A percentile compares a stretch with the other conserved stretches of the same genome.
phyloP scores from a whole-genome alignment of 768 basidiomycete species.

The Lentinula sp. region DNA sequence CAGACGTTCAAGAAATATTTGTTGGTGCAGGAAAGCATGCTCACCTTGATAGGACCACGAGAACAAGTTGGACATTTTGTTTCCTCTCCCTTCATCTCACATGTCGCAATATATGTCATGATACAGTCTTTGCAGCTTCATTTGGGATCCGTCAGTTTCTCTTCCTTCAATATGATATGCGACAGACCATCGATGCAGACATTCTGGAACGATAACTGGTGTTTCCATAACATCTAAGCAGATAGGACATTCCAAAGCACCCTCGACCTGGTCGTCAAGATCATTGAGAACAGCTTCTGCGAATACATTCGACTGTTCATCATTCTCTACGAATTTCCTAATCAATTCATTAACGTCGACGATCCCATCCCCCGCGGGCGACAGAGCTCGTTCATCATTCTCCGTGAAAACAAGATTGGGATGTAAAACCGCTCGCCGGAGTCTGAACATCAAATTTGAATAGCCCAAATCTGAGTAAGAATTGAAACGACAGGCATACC shows the following conservation, averaged over 20 bases:
- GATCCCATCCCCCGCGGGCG: slow-evolving; percentile 31
- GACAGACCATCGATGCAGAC: slow-evolving; percentile 71
- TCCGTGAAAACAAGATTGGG: slow-evolving; percentile 71
- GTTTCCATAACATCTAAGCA: slow-evolving; percentile 75
- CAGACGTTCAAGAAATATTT: background rate
- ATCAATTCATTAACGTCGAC: slow-evolving; percentile 59
- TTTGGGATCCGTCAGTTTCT: background rate
- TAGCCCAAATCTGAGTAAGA: background rate
- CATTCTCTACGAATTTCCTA: slow-evolving; percentile 39
- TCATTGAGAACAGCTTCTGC: slow-evolving; percentile 62
- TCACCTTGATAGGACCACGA: slow-evolving; percentile 58
- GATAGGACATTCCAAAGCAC: slow-evolving; percentile 60
- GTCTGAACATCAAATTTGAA: slow-evolving; percentile 28
- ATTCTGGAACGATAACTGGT: slow-evolving; percentile 65
- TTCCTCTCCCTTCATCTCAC: slow-evolving; percentile 64
- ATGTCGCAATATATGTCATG: slow-evolving; percentile 59
- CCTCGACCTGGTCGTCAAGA: slow-evolving; percentile 43
- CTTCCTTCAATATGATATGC: background rate
- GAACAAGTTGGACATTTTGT: slow-evolving; percentile 79
- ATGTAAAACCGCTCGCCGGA: slow-evolving; percentile 91
- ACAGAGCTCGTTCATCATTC: slow-evolving; percentile 33
- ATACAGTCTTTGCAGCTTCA: slow-evolving; percentile 89
- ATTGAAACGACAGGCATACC: slow-evolving; percentile 37
- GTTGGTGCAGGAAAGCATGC: background rate
- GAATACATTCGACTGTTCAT: slow-evolving; percentile 34